Evolutionary conservation across 2,329 filamentous ascomycete genomes (phyloP).

Genomic region (Xylaria sp.): DNA sequence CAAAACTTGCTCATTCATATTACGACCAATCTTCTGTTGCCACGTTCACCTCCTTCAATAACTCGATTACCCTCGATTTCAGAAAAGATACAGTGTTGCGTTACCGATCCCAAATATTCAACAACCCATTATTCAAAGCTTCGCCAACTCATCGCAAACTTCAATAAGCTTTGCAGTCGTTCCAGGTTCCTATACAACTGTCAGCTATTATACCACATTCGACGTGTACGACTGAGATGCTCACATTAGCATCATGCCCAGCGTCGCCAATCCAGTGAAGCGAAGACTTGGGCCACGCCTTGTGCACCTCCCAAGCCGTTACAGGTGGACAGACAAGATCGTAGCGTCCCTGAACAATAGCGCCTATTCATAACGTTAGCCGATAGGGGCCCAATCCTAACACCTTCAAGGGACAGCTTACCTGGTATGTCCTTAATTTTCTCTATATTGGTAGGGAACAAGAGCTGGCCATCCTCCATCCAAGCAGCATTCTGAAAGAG

Average conservation of each 20-base stretch:
- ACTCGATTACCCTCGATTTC: too few relatives aligned
- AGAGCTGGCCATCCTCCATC: conserved; percentile 34
- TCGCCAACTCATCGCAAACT: conserved; percentile 36
- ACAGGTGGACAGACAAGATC: conserved; percentile 32
- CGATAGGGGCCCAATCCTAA: not conserved
- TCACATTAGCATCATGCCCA: conserved; percentile 31
- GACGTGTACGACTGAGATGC: not conserved
- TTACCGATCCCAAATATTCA: not conserved
- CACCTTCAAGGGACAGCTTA: not conserved
- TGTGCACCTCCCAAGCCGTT: conserved; percentile 35
- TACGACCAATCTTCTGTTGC: too few relatives aligned
- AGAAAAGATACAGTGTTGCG: too few relatives aligned
- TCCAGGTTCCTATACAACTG: conserved; percentile 27
- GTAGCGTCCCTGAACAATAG: conserved; percentile 38
- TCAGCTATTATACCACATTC: conserved; percentile 1
- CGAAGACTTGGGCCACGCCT: conserved; percentile 35
- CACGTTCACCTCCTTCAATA: too few relatives aligned
- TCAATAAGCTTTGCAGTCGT: conserved; percentile 31
- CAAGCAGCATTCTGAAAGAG: conserved; percentile 25
- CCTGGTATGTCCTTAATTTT: conserved; percentile 38
- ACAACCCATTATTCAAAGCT: conserved; percentile 8
- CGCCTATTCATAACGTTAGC: conserved; percentile 12
- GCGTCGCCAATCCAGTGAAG: conserved; percentile 33
- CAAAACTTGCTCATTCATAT: too few relatives aligned
- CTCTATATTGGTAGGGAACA: conserved; percentile 31